A percentile compares a stretch with the other conserved stretches of the same genome.
Conservation (phyloP, 2,329 filamentous ascomycete genomes). For the Hysterium pulicare region DNA sequence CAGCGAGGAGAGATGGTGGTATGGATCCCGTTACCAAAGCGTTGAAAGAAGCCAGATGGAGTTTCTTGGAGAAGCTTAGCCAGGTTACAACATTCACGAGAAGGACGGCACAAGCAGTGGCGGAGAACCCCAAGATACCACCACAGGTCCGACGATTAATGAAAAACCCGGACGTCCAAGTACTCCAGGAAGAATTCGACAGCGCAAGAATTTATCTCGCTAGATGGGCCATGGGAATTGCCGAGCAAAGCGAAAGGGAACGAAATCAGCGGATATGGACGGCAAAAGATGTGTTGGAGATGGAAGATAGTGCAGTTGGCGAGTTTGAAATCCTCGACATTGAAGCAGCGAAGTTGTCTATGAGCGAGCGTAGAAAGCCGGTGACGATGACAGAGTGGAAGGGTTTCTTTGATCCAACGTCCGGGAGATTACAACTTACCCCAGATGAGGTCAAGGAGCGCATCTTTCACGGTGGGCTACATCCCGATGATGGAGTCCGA, state of each 20-base stretch:
- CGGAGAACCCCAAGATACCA: conserved; percentile 86
- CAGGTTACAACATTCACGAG: conserved; percentile 96
- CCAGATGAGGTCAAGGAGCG: conserved; percentile 92
- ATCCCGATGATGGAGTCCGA: conserved; percentile 83
- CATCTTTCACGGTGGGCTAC: conserved; percentile 91
- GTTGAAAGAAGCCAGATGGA: conserved; percentile 94
- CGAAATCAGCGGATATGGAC: conserved; percentile 87
- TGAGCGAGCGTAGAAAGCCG: conserved; percentile 72
- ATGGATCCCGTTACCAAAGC: conserved; percentile 95
- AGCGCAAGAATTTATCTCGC: conserved; percentile 92
- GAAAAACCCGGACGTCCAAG: conserved; percentile 91
- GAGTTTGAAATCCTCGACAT: conserved; percentile 91
- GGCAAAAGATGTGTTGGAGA: conserved; percentile 83
- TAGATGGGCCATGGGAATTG: conserved; percentile 97
- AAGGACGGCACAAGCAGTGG: conserved; percentile 84
- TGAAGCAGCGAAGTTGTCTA: conserved; percentile 66
- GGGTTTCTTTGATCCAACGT: conserved; percentile 75
- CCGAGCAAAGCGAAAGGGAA: conserved; percentile 91
- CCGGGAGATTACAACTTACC: conserved; percentile 73
- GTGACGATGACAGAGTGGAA: conserved; percentile 86
- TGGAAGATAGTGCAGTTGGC: conserved; percentile 91
- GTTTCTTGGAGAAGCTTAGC: conserved; percentile 91
- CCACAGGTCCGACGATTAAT: conserved; percentile 82
- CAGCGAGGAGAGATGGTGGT: conserved; percentile 57
- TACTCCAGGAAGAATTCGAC: conserved; percentile 93